A percentile compares a stretch with the other conserved stretches of the same genome.
phyloP scores from a whole-genome alignment of 1,284 basidiomycete species.

The Wolfiporia cocos region DNA sequence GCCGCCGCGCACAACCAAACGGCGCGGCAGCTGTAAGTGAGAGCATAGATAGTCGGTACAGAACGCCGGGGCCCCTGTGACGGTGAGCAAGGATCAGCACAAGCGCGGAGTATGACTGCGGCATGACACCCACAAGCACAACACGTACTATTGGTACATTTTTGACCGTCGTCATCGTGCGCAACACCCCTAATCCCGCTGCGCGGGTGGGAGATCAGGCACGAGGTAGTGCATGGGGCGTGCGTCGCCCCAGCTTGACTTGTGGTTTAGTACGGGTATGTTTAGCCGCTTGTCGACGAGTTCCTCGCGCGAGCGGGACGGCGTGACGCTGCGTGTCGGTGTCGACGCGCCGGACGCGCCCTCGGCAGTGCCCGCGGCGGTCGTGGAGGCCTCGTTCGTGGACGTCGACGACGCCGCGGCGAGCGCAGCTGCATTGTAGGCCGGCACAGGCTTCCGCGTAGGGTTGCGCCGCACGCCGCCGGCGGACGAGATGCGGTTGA shows the following conservation, averaged over 20 bases:
- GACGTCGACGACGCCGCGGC: neutral
- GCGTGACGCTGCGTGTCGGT: slow-evolving; percentile 10
- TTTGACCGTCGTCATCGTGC: too few species aligned
- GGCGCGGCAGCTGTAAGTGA: too few species aligned
- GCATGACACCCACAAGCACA: too few species aligned
- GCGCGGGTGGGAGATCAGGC: slow-evolving; percentile 26
- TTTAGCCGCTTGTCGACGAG: slow-evolving; percentile 13
- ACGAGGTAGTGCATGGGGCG: slow-evolving; percentile 29
- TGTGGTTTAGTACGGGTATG: slow-evolving; percentile 24
- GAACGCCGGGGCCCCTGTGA: too few species aligned
- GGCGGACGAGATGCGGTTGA: slow-evolving; percentile 11
- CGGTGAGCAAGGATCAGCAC: too few species aligned
- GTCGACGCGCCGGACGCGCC: slow-evolving; percentile 11
- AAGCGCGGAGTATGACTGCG: too few species aligned
- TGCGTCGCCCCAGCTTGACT: slow-evolving; percentile 28
- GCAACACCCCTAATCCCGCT: too few species aligned
- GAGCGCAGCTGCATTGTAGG: slow-evolving; percentile 19
- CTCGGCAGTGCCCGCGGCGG: neutral
- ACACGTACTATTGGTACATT: slow-evolving; percentile 5
- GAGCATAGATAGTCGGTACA: too few species aligned
- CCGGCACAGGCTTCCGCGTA: slow-evolving; percentile 38
- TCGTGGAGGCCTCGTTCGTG: neutral
- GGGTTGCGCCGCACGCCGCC: slow-evolving; percentile 15
- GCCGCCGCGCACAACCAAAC: too few species aligned
- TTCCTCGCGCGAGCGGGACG: slow-evolving; percentile 21